Conservation (phyloP, 768 basidiomycete species). For the Phylloporus sp. region DNA sequence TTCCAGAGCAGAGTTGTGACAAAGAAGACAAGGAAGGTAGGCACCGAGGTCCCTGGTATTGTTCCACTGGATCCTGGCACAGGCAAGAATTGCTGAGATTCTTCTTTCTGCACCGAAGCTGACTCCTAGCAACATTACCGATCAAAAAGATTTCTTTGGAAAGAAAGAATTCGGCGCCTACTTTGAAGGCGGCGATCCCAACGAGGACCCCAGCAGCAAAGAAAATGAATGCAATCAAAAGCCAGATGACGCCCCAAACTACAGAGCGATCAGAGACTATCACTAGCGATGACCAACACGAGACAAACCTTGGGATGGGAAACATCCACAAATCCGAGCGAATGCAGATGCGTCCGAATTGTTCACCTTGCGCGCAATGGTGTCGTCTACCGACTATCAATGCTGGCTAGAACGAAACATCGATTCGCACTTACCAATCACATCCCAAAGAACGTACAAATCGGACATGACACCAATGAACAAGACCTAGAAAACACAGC, state of each 20-base stretch:
- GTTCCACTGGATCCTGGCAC: conserved; percentile 49
- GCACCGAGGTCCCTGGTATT: conserved; percentile 24
- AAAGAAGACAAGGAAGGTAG: conserved; percentile 20
- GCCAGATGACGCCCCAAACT: conserved; percentile 93
- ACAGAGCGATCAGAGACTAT: conserved; percentile 4
- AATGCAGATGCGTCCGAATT: conserved; percentile 86
- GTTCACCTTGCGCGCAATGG: conserved; percentile 79
- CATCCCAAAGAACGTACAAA: conserved; percentile 85
- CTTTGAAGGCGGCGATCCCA: conserved; percentile 81
- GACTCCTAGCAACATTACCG: conserved; percentile 44
- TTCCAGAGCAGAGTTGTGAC: conserved; percentile 25
- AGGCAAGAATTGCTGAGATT: conserved; percentile 57
- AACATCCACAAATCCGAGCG: conserved; percentile 81
- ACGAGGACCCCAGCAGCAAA: conserved; percentile 75
- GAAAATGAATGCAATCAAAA: conserved; percentile 67
- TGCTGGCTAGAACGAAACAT: not conserved
- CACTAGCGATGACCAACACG: not conserved
- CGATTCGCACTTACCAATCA: conserved; percentile 54
- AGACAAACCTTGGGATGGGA: conserved; percentile 65
- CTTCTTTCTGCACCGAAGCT: conserved; percentile 47
- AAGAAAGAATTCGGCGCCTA: conserved; percentile 22
- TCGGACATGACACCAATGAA: conserved; percentile 89
- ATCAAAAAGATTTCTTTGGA: not conserved
- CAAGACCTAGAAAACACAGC: conserved; percentile 46
- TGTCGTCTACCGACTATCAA: conserved; percentile 56